A percentile compares a stretch with the other conserved stretches of the same genome.
phyloP scores from a whole-genome alignment of 441 rosid species.

The Erysimum cheiri region DNA sequence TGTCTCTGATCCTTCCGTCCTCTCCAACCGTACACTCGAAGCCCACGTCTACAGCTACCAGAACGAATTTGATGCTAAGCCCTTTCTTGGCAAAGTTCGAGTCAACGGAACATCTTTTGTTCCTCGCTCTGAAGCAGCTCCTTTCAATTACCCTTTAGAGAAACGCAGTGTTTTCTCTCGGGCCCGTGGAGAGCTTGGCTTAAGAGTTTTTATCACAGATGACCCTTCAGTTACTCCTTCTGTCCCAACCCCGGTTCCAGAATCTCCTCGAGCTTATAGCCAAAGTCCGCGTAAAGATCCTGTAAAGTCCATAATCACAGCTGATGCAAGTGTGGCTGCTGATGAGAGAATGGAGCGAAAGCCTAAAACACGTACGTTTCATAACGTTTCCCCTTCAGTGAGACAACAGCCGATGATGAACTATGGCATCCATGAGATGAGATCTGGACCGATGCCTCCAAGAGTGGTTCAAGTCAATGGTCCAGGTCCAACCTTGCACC shows the following conservation, averaged over 20 bases:
- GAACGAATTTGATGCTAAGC: conserved; percentile 52
- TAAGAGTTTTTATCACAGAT: conserved; percentile 81
- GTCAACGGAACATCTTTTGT: conserved; percentile 86
- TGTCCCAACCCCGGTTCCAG: conserved; percentile 62
- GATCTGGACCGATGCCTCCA: conserved; percentile 54
- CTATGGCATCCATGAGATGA: conserved; percentile 60
- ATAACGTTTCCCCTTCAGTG: conserved; percentile 42
- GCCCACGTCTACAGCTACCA: conserved; percentile 61
- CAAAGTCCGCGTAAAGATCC: conserved; percentile 44
- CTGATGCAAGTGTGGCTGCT: conserved; percentile 25
- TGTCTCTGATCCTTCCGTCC: conserved; percentile 72
- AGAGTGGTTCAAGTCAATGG: conserved; percentile 54
- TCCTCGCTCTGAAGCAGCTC: conserved; percentile 78
- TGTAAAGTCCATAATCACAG: conserved; percentile 26
- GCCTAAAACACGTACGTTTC: conserved; percentile 55
- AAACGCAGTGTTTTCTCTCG: conserved; percentile 62
- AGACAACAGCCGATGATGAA: conserved; percentile 31
- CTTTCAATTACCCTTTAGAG: conserved; percentile 88
- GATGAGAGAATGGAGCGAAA: conserved; percentile 44
- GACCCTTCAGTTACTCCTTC: conserved; percentile 64
- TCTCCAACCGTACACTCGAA: conserved; percentile 65
- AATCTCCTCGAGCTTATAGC: conserved; percentile 47
- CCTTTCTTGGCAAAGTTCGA: conserved; percentile 80
- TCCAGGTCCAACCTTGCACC: conserved; percentile 46
- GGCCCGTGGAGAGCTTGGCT: conserved; percentile 81